Percentiles rank a stretch among this genome's conserved stretches.
Conservation (phyloP, 371 early-diverging fungal species). For the Umbelopsis sp. region DNA sequence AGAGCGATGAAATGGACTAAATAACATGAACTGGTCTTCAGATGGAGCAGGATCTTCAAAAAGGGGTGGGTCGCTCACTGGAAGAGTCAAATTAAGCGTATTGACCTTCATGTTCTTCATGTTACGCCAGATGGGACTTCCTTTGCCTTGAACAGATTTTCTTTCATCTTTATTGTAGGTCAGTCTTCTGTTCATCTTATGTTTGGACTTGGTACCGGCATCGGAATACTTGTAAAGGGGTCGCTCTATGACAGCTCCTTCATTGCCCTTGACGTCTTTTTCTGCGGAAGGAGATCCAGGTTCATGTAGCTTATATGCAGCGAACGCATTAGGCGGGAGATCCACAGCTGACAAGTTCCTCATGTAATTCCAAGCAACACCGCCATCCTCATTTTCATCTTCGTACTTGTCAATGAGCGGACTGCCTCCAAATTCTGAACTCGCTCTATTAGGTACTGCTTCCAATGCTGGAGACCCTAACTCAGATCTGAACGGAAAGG, state of each 20-base stretch:
- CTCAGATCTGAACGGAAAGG: constrained; percentile 7
- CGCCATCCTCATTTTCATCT: background rate
- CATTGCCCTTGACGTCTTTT: background rate
- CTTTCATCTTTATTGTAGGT: background rate
- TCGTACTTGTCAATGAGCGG: constrained; percentile 13
- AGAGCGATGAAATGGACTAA: background rate
- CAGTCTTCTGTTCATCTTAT: constrained; percentile 5
- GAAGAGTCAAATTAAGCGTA: constrained; percentile 35
- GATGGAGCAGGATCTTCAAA: background rate
- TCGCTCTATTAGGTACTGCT: background rate
- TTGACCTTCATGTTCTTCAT: constrained; percentile 31
- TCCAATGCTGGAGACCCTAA: constrained; percentile 8
- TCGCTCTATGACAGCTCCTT: background rate
- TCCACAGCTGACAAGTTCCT: background rate
- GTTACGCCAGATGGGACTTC: background rate
- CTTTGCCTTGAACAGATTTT: background rate
- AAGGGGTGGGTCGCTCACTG: background rate
- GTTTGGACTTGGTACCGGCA: background rate
- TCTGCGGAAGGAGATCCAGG: background rate
- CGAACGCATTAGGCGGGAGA: background rate
- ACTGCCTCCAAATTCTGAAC: constrained; percentile 1
- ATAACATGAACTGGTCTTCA: constrained; percentile 1
- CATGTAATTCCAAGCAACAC: background rate
- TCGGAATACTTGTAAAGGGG: background rate
- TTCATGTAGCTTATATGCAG: background rate